Evolutionary conservation across 345 rosid genomes (phyloP), one percentile per base, ranked within the genome.

Genomic region (Dimocarpus longan): DNA sequence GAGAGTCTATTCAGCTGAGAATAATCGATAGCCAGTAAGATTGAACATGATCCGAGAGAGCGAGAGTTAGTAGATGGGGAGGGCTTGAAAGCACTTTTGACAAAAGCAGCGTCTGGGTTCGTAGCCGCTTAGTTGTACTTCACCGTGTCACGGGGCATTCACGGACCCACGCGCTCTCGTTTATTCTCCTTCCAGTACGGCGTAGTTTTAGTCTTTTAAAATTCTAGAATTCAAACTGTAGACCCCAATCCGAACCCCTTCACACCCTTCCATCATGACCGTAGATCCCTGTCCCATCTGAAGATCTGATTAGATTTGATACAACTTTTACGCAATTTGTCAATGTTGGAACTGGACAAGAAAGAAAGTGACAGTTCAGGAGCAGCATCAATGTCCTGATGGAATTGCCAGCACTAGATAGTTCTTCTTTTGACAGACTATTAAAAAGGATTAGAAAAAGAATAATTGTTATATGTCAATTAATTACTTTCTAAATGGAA

Each of bases 51-150:
- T 32, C 37, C 2, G 4, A 32, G 37, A 2, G 4, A 46, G 32
- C 39, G 16, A 42, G 46, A 15, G 19, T 24, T 22, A 40, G 42
- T 26, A 56, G 63, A 40, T 42, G 39, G 71, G 22, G 76, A 56
- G 76, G 59, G 54, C 10, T 52, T 64, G 48, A 16, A 7, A 18
- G 66, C 19, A 54, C 66, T 56, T 76, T 75, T 68, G 13, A 28
- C 15, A 56, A 67, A 69, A 75, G 5, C 48, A 40, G 70, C 69
- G 82, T 82, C 86, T 24, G 79, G 81, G 86, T 84, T 84, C 81
- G 84, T 12, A 75, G 79, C 64, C 67, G 78, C 87, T 75, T 63
- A 71, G 83, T 82, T 84, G 87, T 80, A 80, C 84, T 79, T 57
- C 21, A 32, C 50, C 60, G 80, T 62, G 78, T 81, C 86, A 82